Evolutionary conservation across 2,329 filamentous ascomycete genomes (phyloP), one percentile per base, ranked within the genome.

Genomic region (Pochonia chlamydosporia): DNA sequence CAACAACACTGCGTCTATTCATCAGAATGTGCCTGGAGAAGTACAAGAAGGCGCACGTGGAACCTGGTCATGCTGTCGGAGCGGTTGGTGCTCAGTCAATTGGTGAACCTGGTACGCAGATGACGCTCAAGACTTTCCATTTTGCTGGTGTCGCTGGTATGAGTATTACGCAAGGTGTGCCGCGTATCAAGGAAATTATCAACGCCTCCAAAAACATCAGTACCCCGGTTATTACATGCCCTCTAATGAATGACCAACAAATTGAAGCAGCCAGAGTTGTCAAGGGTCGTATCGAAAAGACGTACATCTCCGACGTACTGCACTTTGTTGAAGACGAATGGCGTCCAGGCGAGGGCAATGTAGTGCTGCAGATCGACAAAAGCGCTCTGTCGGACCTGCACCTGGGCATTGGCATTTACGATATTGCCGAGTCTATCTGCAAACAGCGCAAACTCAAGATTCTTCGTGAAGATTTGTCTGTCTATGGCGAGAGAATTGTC

Each of bases 131-230:
- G 72, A 97, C 93, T 63, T 97, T 97, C 82, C 93, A 97, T 86
- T 99, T 99, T 74, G 93, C 93, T 63, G 93, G 93, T 87, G 93
- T 99, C 54, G 93, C 93, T 37, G 92, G 92, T 65, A 97, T 99
- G 93, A 96, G 89, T 78, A 96, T 99, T 63, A 99, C 93, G 0
- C 89, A 96, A 63, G 93, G 93, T 87, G 93, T 99, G 6, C 93
- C 93, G 1, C 92, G 93, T 84, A 99, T 99, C 74, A 99, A 99
- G 71, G 93, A 99, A 75, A 99, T 99, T 56, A 99, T 99, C 82
- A 99, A 99, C 69, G 93, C 93, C 5, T 96, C 90, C 8, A 95
- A 90, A 64, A 74, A 76, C 43, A 99, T 99, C 67, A 95, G 87
- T 65, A 99, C 93, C 1, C 93, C 93, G 0, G 86, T 99, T 62